Evolutionary conservation across 2,329 filamentous ascomycete species (phyloP), one percentile per base, ranked within the genome.

Genomic region (Beauveria australis): DNA sequence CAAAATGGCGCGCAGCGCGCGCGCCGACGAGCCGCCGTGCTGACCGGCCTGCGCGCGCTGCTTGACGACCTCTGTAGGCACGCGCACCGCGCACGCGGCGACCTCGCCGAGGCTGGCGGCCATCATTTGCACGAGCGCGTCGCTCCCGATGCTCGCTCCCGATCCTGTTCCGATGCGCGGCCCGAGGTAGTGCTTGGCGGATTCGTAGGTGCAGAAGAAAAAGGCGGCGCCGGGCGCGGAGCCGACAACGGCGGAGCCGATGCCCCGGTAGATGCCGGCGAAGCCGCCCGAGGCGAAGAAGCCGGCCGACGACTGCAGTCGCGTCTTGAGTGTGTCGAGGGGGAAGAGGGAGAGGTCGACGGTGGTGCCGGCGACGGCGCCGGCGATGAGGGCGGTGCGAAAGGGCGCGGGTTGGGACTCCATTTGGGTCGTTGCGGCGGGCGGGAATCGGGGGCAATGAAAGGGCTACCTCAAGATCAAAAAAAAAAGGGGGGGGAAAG

Each of bases 321-420:
- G 92, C 48, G 95, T 99, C 78, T 99, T 99, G 72, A 99, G 87
- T 0, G 94, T 99, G 82, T 99, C 95, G 80, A 99, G 91, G 0
- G 94, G 94, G 79, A 90, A 99, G 71, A 99, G 90, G 60, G 92
- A 92, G 70, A 96, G 87, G 83, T 99, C 94, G 75, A 97, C 94
- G 16, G 92, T 96, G 53, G 94, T 94, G 71, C 94, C 94, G 66
- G 94, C 94, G 66, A 97, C 79, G 70, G 87, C 94, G 74, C 94
- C 94, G 67, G 94, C 91, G 80, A 87, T 73, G 68, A 88, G 84
- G 69, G 85, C 83, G 28, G 82, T 80, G 59, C 80, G 79, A 78
- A 85, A 87, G 68, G 79, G 71, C 43, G 77, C 33, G 33, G 33
- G 33, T 6, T 37, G 14, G 33, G 33, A 16, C 14, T 37, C 33